Percentiles rank a stretch among this genome's conserved stretches.
Evolutionary conservation across 1,284 basidiomycete species (phyloP).

Genomic region (Trametes polyzona): DNA sequence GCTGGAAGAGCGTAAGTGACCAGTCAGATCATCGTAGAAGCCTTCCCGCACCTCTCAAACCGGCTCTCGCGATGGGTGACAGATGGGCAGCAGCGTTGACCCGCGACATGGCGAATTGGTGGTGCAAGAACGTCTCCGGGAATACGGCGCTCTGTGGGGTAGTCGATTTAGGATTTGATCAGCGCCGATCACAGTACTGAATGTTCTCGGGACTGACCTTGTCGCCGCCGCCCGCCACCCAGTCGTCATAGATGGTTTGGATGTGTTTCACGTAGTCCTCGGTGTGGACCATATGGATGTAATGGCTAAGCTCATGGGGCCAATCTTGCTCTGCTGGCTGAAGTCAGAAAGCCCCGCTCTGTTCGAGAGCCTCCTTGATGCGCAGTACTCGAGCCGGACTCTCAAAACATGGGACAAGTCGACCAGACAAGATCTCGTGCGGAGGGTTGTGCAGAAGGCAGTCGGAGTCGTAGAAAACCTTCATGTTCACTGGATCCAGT

Average conservation of each 20-base stretch:
- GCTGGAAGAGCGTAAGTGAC: slow-evolving; percentile 27
- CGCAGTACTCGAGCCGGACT: slow-evolving; percentile 34
- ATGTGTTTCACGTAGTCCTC: slow-evolving; percentile 37
- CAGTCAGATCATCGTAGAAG: neutral
- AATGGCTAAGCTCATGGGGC: slow-evolving; percentile 18
- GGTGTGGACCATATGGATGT: slow-evolving; percentile 29
- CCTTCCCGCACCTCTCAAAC: slow-evolving; percentile 18
- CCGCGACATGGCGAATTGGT: slow-evolving; percentile 18
- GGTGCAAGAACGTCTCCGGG: slow-evolving; percentile 40
- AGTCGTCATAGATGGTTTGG: slow-evolving; percentile 35
- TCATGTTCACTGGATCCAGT: too few species aligned
- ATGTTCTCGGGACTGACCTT: slow-evolving; percentile 23
- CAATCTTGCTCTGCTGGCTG: slow-evolving; percentile 19
- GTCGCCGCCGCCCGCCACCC: slow-evolving; percentile 38
- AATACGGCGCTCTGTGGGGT: slow-evolving; percentile 34
- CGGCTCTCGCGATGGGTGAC: slow-evolving; percentile 36
- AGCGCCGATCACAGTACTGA: neutral
- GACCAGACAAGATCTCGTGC: slow-evolving; percentile 38
- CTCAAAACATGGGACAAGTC: slow-evolving; percentile 37
- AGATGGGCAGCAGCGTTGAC: slow-evolving; percentile 5
- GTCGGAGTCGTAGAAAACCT: slow-evolving; percentile 27
- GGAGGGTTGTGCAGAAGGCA: slow-evolving; percentile 38
- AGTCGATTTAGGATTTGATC: neutral
- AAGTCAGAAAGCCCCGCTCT: slow-evolving; percentile 25
- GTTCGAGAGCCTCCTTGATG: slow-evolving; percentile 33